phyloP scores from a whole-genome alignment of 257 asterid genomes.

The Solanum chiquidenum region DNA sequence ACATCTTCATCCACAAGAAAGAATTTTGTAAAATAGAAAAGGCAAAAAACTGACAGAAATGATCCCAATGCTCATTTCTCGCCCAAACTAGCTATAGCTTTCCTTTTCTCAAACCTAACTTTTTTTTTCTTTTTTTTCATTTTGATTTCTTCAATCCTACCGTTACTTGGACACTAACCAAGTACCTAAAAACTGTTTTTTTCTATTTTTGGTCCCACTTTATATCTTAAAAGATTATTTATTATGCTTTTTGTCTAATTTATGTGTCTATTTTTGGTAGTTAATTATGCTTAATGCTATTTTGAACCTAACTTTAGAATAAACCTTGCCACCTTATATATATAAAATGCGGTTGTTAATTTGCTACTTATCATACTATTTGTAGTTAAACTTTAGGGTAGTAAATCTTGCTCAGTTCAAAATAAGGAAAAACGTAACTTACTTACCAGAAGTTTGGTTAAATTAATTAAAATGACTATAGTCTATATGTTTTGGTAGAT shows the following conservation, averaged over 20 bases:
- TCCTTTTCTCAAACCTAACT: constrained; percentile 41
- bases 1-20: constrained; percentile 42
- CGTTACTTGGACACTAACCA: constrained; percentile 32
- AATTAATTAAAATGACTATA: neutral
- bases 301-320: neutral
- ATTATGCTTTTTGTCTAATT: constrained; percentile 3
- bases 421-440: neutral
- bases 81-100: constrained; percentile 8
- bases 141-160: constrained; percentile 23
- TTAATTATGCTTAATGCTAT: neutral
- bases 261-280: constrained; percentile 5
- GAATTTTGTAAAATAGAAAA: neutral
- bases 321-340: neutral
- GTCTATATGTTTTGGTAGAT: neutral
- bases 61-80: constrained; percentile 13
- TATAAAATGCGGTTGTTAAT: neutral
- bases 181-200: constrained; percentile 3
- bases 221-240: constrained; percentile 9
- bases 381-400: neutral
- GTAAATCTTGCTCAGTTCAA: neutral
- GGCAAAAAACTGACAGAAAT: constrained; percentile 7
- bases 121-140: neutral
- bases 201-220: constrained; percentile 16
- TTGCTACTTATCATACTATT: neutral
- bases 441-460: neutral